phyloP scores from a whole-genome alignment of 371 early-diverging fungal genomes.

The Vairimorpha apis region DNA sequence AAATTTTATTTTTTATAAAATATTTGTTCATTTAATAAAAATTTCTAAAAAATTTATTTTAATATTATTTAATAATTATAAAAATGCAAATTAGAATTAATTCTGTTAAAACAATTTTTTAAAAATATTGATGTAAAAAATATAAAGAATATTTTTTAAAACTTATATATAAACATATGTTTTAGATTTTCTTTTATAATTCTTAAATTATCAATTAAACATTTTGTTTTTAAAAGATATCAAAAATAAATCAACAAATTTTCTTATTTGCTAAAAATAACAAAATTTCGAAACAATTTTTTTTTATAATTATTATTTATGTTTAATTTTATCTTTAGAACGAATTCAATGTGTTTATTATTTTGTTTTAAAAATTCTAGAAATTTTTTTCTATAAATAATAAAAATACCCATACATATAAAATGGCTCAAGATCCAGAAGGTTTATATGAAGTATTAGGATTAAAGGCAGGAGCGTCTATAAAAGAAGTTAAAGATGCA shows the following conservation, averaged over 20 bases:
- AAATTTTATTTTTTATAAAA: too few species aligned
- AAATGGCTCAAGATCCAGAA: constrained; percentile 11
- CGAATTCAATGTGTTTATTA: too few species aligned
- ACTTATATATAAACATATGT: background rate
- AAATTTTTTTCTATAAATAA: constrained; percentile 16
- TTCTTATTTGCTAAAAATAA: background rate
- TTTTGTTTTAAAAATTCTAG: too few species aligned
- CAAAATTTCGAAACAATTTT: too few species aligned
- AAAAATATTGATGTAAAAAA: too few species aligned
- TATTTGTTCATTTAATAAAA: too few species aligned
- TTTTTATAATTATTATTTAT: background rate
- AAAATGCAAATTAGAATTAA: too few species aligned
- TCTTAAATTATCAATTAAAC: background rate
- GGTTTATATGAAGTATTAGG: constrained; percentile 75
- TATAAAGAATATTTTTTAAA: too few species aligned
- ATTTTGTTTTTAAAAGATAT: background rate
- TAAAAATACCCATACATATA: background rate
- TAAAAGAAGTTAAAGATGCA: constrained; percentile 77
- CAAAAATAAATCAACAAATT: background rate
- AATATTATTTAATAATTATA: too few species aligned
- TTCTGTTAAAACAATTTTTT: too few species aligned
- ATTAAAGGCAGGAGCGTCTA: constrained; percentile 70
- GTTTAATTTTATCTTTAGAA: background rate
- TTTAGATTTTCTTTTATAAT: background rate
- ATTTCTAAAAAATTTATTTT: too few species aligned